Conservation (phyloP, 2,329 filamentous ascomycete species). For the Cladosporium sp. region DNA sequence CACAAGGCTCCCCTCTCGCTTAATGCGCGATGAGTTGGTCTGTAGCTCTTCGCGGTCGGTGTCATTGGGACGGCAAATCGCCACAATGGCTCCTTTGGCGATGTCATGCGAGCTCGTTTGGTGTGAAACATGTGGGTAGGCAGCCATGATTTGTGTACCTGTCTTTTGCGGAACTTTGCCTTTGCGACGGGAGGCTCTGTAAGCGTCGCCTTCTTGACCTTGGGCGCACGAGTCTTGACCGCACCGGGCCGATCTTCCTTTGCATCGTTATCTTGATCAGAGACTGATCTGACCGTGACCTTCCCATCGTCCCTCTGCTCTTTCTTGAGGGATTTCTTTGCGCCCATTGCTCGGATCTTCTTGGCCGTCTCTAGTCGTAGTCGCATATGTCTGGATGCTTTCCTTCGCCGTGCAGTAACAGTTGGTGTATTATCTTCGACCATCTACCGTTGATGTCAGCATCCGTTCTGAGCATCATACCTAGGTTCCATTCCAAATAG, state of each 20-base stretch:
- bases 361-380: conserved; percentile 73
- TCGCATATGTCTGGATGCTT: conserved; percentile 49
- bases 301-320: conserved; percentile 29
- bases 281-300: conserved; percentile 16
- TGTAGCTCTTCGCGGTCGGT: conserved; percentile 84
- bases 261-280: not conserved
- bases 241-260: conserved; percentile 27
- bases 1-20: conserved; percentile 71
- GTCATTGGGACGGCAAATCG: conserved; percentile 80
- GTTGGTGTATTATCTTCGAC: conserved; percentile 85
- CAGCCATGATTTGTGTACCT: conserved; percentile 85
- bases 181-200: conserved; percentile 60
- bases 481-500: too few species aligned
- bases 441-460: conserved; percentile 57
- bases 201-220: conserved; percentile 66
- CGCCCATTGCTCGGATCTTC: conserved; percentile 59
- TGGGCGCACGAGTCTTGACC: conserved; percentile 47
- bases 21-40: conserved; percentile 77
- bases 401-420: conserved; percentile 62
- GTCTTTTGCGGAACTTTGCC: conserved; percentile 76
- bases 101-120: conserved; percentile 85
- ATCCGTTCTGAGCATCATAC: not conserved
- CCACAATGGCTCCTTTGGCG: conserved; percentile 77
- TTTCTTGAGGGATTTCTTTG: conserved; percentile 44
- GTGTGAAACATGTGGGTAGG: conserved; percentile 93